phyloP scores from a whole-genome alignment of 2,329 filamentous ascomycete genomes.

The Xylariaceae sp. region DNA sequence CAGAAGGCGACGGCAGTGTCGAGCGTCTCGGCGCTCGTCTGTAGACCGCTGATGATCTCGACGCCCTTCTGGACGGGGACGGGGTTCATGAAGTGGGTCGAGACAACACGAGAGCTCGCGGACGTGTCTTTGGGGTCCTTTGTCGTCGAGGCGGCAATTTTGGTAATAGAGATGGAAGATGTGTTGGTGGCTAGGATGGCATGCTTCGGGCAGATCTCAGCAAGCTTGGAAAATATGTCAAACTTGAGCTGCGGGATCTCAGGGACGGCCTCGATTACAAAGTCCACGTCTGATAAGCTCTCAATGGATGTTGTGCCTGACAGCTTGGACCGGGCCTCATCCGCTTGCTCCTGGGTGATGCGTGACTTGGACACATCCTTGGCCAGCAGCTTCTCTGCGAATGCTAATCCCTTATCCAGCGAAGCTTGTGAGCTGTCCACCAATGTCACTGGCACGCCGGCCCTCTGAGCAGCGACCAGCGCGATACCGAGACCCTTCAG shows the following conservation, averaged over 20 bases:
- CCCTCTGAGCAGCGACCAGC: slow-evolving; percentile 82
- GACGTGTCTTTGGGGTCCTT: slow-evolving; percentile 72
- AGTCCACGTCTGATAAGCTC: slow-evolving; percentile 77
- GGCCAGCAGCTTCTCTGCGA: slow-evolving; percentile 87
- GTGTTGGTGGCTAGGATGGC: slow-evolving; percentile 95
- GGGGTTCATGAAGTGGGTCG: slow-evolving; percentile 99
- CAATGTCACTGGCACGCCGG: slow-evolving; percentile 75
- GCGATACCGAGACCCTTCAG: slow-evolving; percentile 87
- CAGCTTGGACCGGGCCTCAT: slow-evolving; percentile 65
- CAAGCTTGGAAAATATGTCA: slow-evolving; percentile 78
- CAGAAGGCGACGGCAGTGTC: slow-evolving; percentile 81
- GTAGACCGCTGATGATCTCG: slow-evolving; percentile 91
- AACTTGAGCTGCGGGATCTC: slow-evolving; percentile 86
- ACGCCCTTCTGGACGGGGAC: slow-evolving; percentile 96
- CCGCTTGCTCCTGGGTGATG: slow-evolving; percentile 75
- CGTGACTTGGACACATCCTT: slow-evolving; percentile 89
- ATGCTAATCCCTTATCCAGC: slow-evolving; percentile 81
- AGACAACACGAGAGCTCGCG: slow-evolving; percentile 80
- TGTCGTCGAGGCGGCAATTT: slow-evolving; percentile 83
- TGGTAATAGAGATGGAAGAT: slow-evolving; percentile 96
- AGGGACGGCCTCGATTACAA: slow-evolving; percentile 95
- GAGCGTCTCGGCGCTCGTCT: slow-evolving; percentile 79
- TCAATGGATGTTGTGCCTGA: slow-evolving; percentile 67
- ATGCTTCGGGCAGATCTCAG: slow-evolving; percentile 74
- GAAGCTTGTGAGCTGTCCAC: slow-evolving; percentile 81